Percentiles rank a stretch among this genome's conserved stretches.
phyloP scores from a whole-genome alignment of 1,284 basidiomycete genomes.

The Puccinia polysora region DNA sequence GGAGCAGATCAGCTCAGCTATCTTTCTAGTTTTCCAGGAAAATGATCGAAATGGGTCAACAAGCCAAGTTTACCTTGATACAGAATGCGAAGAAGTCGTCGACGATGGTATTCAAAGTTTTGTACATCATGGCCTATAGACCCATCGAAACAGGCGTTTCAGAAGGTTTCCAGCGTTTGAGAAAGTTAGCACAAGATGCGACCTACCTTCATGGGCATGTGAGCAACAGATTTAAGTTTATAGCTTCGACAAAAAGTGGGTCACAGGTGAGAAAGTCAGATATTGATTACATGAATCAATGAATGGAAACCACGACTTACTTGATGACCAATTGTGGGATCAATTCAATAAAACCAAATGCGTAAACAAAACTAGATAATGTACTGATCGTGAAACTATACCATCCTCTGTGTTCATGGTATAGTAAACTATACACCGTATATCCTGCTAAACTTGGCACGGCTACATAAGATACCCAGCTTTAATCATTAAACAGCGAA shows the following conservation, averaged over 20 bases:
- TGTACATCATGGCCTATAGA: conserved; percentile 78
- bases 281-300: neutral
- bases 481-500: conserved; percentile 60
- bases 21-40: conserved; percentile 42
- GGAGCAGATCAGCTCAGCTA: too few relatives aligned
- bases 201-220: conserved; percentile 77
- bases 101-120: conserved; percentile 64
- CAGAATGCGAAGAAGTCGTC: conserved; percentile 83
- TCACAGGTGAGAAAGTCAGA: neutral
- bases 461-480: conserved; percentile 80
- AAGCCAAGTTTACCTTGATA: conserved; percentile 45
- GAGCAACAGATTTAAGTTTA: conserved; percentile 67
- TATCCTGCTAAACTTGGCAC: conserved; percentile 79
- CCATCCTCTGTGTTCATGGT: conserved; percentile 76
- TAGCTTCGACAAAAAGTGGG: conserved; percentile 43
- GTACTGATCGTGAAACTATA: conserved; percentile 84
- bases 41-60: too few relatives aligned
- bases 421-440: conserved; percentile 62
- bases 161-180: neutral
- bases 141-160: too few relatives aligned
- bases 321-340: conserved; percentile 73
- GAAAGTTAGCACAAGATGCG: neutral
- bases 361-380: conserved; percentile 80
- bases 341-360: conserved; percentile 88
- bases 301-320: conserved; percentile 33